phyloP scores from a whole-genome alignment of 1,284 basidiomycete genomes.

The Phlebopus sp. region DNA sequence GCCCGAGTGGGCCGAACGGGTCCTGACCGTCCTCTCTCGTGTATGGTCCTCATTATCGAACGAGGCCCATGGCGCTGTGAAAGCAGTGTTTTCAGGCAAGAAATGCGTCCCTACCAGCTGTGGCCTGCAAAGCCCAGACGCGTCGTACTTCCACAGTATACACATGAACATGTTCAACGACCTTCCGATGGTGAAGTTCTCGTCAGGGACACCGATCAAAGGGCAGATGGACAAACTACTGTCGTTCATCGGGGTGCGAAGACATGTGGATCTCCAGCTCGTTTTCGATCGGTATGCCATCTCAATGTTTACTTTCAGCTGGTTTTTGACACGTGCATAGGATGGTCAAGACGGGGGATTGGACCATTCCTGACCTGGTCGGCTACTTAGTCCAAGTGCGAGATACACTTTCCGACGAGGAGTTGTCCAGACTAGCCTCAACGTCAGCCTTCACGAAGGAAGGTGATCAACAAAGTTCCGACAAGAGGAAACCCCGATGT shows the following conservation, averaged over 20 bases:
- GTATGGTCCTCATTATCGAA: constrained; percentile 75
- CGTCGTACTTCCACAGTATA: constrained; percentile 88
- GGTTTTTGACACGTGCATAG: constrained; percentile 36
- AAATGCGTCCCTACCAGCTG: constrained; percentile 77
- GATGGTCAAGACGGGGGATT: constrained; percentile 83
- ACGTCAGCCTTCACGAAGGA: constrained; percentile 84
- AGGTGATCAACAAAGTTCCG: constrained; percentile 26
- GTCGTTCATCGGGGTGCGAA: constrained; percentile 78
- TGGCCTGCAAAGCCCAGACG: constrained; percentile 72
- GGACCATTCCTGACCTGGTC: constrained; percentile 76
- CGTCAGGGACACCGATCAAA: constrained; percentile 67
- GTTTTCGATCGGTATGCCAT: constrained; percentile 72
- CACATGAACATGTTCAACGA: constrained; percentile 78
- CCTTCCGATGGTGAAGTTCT: constrained; percentile 77
- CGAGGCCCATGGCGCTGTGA: constrained; percentile 56
- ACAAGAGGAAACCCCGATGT: constrained; percentile 45
- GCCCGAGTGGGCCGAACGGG: constrained; percentile 79
- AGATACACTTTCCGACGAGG: constrained; percentile 63
- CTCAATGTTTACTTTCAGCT: neutral
- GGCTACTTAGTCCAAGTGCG: constrained; percentile 89
- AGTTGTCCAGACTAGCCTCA: constrained; percentile 70
- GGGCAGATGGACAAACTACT: constrained; percentile 79
- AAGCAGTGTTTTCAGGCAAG: constrained; percentile 56
- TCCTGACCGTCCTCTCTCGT: constrained; percentile 70
- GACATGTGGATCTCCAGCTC: constrained; percentile 88